Conservation (phyloP, 2,329 filamentous ascomycete genomes). For the Diplodia scrobiculata region DNA sequence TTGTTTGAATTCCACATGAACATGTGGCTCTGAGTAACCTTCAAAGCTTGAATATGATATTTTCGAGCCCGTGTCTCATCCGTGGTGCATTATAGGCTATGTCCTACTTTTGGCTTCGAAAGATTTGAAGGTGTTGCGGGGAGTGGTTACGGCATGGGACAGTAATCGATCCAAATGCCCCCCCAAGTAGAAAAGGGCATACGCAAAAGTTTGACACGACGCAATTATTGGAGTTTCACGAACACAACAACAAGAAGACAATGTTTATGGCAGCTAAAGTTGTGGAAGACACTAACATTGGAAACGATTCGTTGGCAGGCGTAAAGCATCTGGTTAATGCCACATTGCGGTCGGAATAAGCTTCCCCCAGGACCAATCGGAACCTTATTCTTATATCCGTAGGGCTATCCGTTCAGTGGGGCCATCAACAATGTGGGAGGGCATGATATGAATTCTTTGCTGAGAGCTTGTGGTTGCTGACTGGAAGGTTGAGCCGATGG, state of each 20-base stretch:
- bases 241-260: neutral
- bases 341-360: slow-evolving; percentile 4
- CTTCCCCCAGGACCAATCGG: neutral
- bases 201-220: neutral
- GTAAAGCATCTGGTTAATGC: neutral
- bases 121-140: neutral
- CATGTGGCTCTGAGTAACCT: too few relatives aligned
- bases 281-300: neutral
- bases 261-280: neutral
- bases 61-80: too few relatives aligned
- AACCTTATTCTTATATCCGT: neutral
- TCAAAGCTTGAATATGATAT: too few relatives aligned
- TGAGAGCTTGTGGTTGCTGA: neutral
- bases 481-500: neutral
- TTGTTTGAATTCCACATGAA: neutral
- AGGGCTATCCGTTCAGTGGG: neutral
- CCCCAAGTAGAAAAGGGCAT: neutral
- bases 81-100: too few relatives aligned
- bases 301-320: neutral
- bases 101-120: neutral
- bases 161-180: neutral
- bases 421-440: neutral
- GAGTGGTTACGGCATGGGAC: neutral
- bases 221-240: neutral
- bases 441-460: neutral